These are phyloP conservation scores for Leccinum boreale DNA, from an alignment of 768 basidiomycete species.

Conservation along the genomic window DNA sequence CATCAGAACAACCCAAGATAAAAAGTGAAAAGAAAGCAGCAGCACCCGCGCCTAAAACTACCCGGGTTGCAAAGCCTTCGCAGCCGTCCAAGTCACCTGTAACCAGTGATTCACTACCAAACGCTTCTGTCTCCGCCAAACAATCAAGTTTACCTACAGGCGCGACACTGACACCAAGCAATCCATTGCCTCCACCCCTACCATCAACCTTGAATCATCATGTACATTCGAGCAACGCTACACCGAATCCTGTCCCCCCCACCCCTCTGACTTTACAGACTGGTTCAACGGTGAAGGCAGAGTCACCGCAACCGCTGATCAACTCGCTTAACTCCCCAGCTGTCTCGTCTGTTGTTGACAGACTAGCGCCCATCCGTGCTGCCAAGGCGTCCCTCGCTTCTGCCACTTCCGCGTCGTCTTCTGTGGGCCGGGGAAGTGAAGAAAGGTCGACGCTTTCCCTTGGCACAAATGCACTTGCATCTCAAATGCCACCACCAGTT, in stretches of 20 bases:
- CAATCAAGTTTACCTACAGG: neutral
- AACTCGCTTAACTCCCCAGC: constrained; percentile 8
- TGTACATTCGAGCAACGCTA: neutral
- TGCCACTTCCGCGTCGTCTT: constrained; percentile 6
- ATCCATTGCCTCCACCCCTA: neutral
- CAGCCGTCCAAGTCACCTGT: constrained; percentile 9
- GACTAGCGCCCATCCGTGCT: constrained; percentile 33
- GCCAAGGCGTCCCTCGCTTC: constrained; percentile 26
- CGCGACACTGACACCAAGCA: neutral
- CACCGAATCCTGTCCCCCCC: neutral
- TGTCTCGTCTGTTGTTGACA: constrained; percentile 14
- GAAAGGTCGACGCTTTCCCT: neutral
- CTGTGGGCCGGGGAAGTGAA: constrained; percentile 3
- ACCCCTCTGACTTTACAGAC: constrained; percentile 12
- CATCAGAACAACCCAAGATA: neutral
- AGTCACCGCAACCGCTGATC: constrained; percentile 14
- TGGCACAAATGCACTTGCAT: neutral
- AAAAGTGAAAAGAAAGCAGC: constrained; percentile 7
- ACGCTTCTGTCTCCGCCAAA: neutral
- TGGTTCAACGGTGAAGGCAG: constrained; percentile 12
- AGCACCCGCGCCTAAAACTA: neutral
- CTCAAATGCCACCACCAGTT: neutral
- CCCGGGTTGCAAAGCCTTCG: neutral
- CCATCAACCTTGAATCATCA: neutral
- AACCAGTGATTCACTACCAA: constrained; percentile 23